These are phyloP conservation scores for Silene conica DNA, from an alignment of 148 eudicot species.

Conservation along the genomic window DNA sequence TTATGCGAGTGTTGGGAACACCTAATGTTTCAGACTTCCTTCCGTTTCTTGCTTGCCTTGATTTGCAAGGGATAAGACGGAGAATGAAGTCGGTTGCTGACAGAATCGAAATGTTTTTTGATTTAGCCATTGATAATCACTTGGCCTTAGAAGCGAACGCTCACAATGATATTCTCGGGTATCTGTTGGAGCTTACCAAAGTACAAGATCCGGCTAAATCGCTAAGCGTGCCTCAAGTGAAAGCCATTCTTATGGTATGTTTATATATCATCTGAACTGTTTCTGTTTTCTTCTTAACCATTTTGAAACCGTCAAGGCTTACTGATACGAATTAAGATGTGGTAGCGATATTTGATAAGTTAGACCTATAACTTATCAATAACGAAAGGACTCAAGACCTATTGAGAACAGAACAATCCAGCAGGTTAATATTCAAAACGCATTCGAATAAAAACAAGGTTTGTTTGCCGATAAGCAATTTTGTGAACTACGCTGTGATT, in stretches of 20 bases:
- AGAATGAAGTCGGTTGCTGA: slow-evolving; percentile 18
- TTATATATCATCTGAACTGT: not conserved
- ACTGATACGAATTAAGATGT: no score
- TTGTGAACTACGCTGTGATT: no score
- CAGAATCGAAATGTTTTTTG: slow-evolving; percentile 1
- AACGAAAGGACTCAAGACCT: no score
- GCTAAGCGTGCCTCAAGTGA: slow-evolving; percentile 29
- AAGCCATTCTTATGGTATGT: slow-evolving; percentile 39
- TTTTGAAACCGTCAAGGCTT: no score
- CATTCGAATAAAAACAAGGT: no score
- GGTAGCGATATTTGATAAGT: no score
- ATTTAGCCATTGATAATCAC: slow-evolving; percentile 15
- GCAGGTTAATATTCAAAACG: no score
- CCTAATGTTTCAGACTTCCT: slow-evolving; percentile 48
- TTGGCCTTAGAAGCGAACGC: not conserved
- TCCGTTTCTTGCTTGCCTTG: slow-evolving; percentile 34
- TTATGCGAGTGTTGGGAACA: slow-evolving; percentile 13
- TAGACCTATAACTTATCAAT: no score
- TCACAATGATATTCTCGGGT: slow-evolving; percentile 32
- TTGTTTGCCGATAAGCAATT: no score
- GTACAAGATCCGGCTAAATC: slow-evolving; percentile 17
- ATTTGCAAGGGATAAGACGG: slow-evolving; percentile 28
- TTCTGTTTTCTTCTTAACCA: no score
- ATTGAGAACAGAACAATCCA: no score
- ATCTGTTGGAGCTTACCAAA: slow-evolving; percentile 28